Percentiles rank a stretch among this genome's conserved stretches.
Conservation (phyloP, 371 early-diverging fungal species). For the Dinochytrium kinnereticum region DNA sequence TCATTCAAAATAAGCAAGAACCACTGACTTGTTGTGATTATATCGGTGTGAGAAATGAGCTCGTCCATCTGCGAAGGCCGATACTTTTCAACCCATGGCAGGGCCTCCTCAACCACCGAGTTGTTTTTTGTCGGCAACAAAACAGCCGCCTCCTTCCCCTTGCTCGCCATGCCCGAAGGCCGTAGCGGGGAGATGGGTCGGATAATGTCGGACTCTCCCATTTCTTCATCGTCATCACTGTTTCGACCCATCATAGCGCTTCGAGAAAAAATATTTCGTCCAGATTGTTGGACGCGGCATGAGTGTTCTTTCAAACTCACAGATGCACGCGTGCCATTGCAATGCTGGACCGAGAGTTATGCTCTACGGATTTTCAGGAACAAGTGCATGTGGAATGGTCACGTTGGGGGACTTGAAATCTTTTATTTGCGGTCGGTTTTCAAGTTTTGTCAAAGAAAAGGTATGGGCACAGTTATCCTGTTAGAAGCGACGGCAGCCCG, state of each 20-base stretch:
- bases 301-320: too few species aligned
- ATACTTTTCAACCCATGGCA: slow-evolving; percentile 94
- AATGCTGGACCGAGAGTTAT: too few species aligned
- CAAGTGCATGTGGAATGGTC: too few species aligned
- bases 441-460: too few species aligned
- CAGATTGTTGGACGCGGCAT: background rate
- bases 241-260: background rate
- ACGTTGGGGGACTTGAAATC: too few species aligned
- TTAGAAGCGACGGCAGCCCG: too few species aligned
- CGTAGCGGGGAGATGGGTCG: slow-evolving; percentile 17
- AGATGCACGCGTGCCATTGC: too few species aligned
- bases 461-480: too few species aligned
- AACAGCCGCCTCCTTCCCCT: slow-evolving; percentile 46
- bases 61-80: slow-evolving; percentile 84
- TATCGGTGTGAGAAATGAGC: slow-evolving; percentile 90
- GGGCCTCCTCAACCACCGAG: slow-evolving; percentile 38
- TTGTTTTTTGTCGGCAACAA: background rate
- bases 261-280: background rate
- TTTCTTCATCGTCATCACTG: slow-evolving; percentile 20
- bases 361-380: too few species aligned
- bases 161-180: slow-evolving; percentile 29
- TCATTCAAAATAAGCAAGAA: background rate
- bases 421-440: too few species aligned
- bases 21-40: slow-evolving; percentile 80
- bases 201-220: slow-evolving; percentile 31